Conservation (phyloP, 2,329 filamentous ascomycete species). For the Apiospora pterosperma region DNA sequence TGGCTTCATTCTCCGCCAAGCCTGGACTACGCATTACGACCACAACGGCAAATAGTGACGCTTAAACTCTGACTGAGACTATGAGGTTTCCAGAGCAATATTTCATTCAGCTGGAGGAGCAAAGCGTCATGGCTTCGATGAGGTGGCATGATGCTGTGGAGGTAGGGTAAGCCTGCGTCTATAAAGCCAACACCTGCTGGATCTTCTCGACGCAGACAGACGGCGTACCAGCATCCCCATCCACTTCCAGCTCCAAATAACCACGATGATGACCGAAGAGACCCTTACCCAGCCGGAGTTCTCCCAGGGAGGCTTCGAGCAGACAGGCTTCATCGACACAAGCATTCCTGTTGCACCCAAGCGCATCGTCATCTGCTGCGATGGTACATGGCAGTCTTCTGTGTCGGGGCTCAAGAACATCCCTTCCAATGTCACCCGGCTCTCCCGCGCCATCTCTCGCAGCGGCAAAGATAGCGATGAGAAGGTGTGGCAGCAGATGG, state of each 20-base stretch:
- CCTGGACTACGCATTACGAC: neutral
- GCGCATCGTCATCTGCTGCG: conserved; percentile 13
- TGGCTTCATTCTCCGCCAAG: neutral
- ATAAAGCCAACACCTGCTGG: neutral
- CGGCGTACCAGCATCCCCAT: neutral
- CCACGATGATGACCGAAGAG: neutral
- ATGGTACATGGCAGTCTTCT: conserved; percentile 19
- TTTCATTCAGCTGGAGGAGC: neutral
- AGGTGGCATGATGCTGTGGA: neutral
- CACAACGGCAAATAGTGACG: neutral
- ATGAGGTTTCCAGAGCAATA: neutral
- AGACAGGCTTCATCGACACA: neutral
- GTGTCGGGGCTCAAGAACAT: conserved; percentile 15
- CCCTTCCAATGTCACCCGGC: conserved; percentile 20
- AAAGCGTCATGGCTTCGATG: neutral
- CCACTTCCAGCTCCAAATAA: neutral
- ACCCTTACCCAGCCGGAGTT: neutral
- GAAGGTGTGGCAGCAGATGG: conserved; percentile 23
- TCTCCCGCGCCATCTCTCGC: conserved; percentile 15
- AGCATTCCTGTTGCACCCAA: neutral
- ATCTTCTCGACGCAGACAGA: neutral
- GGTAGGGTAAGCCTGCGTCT: neutral
- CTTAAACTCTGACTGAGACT: neutral
- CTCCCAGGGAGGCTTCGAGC: neutral
- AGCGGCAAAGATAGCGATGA: conserved; percentile 33